phyloP scores from a whole-genome alignment of 768 basidiomycete species.

The Leucocoprinus sp. region DNA sequence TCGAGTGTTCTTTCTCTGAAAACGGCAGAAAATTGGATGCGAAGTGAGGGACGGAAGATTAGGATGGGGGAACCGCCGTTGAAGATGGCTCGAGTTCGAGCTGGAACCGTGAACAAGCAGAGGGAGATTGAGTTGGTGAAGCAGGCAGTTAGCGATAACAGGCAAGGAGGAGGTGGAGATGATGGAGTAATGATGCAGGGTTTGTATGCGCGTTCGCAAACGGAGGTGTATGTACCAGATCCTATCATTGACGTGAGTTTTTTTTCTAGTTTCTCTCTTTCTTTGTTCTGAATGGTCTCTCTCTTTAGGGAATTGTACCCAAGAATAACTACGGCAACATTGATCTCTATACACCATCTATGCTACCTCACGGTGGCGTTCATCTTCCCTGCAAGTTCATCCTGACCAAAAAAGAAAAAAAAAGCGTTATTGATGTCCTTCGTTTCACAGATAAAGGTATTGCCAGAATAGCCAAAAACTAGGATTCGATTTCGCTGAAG shows the following conservation, averaged over 20 bases:
- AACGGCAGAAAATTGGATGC: constrained; percentile 92
- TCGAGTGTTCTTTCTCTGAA: constrained; percentile 79
- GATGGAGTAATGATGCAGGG: constrained; percentile 84
- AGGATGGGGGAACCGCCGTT: constrained; percentile 72
- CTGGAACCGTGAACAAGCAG: constrained; percentile 69
- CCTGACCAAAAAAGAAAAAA: not conserved
- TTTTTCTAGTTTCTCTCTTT: not conserved
- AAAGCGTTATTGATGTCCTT: not conserved
- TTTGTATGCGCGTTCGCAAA: constrained; percentile 79
- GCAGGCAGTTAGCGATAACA: constrained; percentile 28
- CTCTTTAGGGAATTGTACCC: constrained; percentile 74
- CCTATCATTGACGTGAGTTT: constrained; percentile 76
- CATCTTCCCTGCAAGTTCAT: constrained; percentile 81
- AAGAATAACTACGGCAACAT: constrained; percentile 97
- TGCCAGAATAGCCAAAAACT: constrained; percentile 85
- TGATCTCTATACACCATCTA: constrained; percentile 89
- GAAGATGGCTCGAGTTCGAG: constrained; percentile 83
- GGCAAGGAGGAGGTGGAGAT: constrained; percentile 17
- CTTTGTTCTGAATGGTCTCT: not conserved
- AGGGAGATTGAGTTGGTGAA: constrained; percentile 52
- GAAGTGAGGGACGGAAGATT: constrained; percentile 65
- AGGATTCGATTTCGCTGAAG: constrained; percentile 88
- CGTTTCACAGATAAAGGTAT: constrained; percentile 68
- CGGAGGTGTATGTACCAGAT: constrained; percentile 68
- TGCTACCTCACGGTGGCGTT: constrained; percentile 82